These are phyloP conservation scores for Leccinum pachyderme DNA, from an alignment of 1,284 basidiomycete genomes.

Conservation along the genomic window DNA sequence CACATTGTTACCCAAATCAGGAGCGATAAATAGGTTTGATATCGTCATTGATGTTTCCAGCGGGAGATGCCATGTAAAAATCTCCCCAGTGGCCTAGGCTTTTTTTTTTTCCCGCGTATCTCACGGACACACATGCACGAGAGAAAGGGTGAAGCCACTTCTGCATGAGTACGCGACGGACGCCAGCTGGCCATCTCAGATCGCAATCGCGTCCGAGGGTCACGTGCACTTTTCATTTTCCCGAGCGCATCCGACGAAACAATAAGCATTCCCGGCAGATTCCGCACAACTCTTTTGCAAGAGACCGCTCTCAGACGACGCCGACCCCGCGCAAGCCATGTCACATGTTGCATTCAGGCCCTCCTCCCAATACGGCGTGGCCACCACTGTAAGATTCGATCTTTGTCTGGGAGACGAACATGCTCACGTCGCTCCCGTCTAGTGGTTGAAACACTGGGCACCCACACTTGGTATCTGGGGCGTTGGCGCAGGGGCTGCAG, in stretches of 20 bases:
- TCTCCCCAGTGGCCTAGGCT: too few species aligned
- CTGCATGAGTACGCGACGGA: too few species aligned
- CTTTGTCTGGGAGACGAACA: background rate
- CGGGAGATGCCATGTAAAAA: too few species aligned
- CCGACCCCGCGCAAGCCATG: conserved; percentile 14
- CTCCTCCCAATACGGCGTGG: conserved; percentile 19
- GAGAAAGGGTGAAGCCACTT: too few species aligned
- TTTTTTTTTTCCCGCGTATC: too few species aligned
- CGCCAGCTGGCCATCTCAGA: too few species aligned
- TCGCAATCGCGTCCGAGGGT: conserved; percentile 2
- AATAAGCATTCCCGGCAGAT: background rate
- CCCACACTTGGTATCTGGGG: conserved; percentile 67
- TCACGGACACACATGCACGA: too few species aligned
- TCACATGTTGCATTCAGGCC: conserved; percentile 24
- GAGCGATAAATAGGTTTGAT: too few species aligned
- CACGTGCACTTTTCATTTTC: conserved; percentile 19
- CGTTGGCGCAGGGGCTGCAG: conserved; percentile 60
- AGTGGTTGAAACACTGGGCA: conserved; percentile 58
- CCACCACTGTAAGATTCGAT: conserved; percentile 21
- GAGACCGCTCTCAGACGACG: conserved; percentile 1
- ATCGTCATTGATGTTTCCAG: too few species aligned
- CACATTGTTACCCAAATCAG: too few species aligned
- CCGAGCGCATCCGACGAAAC: conserved; percentile 20
- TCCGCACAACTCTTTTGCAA: background rate
- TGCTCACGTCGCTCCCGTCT: background rate